Base-by-base conservation (phyloP, 192 early-diverging fungal genomes). In the Pilaira anomala region DNA sequence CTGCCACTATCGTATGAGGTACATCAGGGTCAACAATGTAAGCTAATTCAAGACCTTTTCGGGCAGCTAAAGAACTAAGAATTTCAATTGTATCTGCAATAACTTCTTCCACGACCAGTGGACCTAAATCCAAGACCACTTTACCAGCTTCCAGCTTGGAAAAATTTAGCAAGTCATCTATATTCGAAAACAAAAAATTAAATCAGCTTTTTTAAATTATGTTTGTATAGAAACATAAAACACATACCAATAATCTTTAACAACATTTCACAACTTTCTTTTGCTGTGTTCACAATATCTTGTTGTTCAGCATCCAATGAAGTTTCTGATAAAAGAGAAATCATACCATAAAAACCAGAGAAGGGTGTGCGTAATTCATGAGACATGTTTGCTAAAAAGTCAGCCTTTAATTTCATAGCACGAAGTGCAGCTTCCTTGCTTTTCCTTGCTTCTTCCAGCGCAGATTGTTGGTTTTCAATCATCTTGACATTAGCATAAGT, bases 291-390 rank as follows among this genome's bases (percentile, higher is more conserved):
- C 5, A 81, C 79, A 54, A 73, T 72, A 46, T 81, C 79, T 21
- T 65, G 48, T 24, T 81, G 79, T 26, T 81, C 80, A 5, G 66
- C 77, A 57, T 82, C 77, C 28, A 82, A 48, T 6, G 53, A 53
- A 1, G 80, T 79, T 62, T 82, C 78, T 9, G 75, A 69, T 18
- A 82, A 44, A n/a, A 82, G 50, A 0, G 75, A 77, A 40, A 82
- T 61, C 80, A 82, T 82, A 28, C 77, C 80, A 59, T 79, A 76
- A 50, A 82, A 82, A 28, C 80, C 80, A 42, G 77, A 77, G 44
- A 82, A 82, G 0, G 80, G 80, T 62, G 90, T 92, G 19, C 89
- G 85, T 50, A 88, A 74, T 63, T 93, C 91, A 61, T 93, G 91
- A 22, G 83, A 85, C 81, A 90, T 88, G 51, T 85, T 89, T 7